phyloP scores from a whole-genome alignment of 192 early-diverging fungal species.

The Paraglomus brasilianum region DNA sequence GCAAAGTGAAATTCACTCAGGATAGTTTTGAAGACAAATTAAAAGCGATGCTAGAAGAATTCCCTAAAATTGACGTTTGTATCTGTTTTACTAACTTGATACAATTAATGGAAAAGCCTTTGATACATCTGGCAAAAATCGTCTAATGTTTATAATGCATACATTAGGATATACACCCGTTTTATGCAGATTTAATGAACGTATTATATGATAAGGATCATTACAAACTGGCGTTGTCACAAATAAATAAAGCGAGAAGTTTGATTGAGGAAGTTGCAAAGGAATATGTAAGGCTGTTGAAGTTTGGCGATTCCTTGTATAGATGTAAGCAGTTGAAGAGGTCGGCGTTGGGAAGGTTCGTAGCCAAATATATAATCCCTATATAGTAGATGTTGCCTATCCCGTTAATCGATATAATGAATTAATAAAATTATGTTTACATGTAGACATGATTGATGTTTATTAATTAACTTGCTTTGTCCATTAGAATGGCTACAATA shows the following conservation, averaged over 20 bases:
- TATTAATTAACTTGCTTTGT: constrained; percentile 11
- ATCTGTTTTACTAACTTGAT: constrained; percentile 16
- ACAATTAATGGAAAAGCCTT: not conserved
- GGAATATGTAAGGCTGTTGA: constrained; percentile 95
- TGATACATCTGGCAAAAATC: not conserved
- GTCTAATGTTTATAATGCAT: not conserved
- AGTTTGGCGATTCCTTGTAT: constrained; percentile 99
- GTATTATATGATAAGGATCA: constrained; percentile 99
- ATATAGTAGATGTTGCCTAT: not conserved
- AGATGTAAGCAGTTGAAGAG: constrained; percentile 99
- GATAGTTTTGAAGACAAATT: constrained; percentile 96
- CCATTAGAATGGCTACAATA: constrained; percentile 92
- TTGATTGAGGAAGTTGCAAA: constrained; percentile 96
- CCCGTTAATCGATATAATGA: not conserved
- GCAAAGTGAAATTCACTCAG: constrained; percentile 99
- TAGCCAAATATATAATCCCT: not conserved
- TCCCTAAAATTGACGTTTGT: constrained; percentile 93
- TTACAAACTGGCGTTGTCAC: constrained; percentile 98
- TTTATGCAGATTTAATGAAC: constrained; percentile 99
- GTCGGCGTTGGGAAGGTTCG: constrained; percentile 86
- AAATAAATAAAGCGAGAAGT: constrained; percentile 97
- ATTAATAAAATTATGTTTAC: constrained; percentile 1
- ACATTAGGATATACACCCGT: constrained; percentile 94
- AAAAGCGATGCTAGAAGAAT: constrained; percentile 88
- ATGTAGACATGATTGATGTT: not conserved